Percentiles rank a stretch among this genome's conserved stretches.
Conservation (phyloP, 202 grass and related monocot genomes). For the Panicum hallii region DNA sequence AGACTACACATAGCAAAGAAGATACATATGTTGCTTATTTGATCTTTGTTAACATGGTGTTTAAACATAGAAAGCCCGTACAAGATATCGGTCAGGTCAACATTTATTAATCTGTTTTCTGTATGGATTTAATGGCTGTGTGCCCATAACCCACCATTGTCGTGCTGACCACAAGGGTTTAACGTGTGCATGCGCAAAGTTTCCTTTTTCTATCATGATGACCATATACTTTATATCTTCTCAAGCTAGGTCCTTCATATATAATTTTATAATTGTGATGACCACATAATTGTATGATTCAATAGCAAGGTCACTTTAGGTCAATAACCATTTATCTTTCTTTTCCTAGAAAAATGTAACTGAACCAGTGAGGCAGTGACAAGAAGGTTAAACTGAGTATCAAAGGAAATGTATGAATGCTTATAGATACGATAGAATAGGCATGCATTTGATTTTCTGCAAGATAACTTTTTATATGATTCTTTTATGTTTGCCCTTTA, state of each 20-base stretch:
- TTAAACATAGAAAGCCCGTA: background rate
- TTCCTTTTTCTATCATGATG: background rate
- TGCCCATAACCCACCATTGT: background rate
- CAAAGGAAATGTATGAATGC: slow-evolving; percentile 12
- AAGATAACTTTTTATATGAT: background rate
- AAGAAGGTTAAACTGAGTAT: slow-evolving; percentile 12
- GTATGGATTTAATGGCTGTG: slow-evolving; percentile 10
- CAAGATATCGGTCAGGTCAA: background rate
- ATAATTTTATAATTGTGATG: slow-evolving; percentile 14
- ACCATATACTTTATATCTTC: background rate
- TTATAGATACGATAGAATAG: background rate
- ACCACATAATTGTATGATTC: background rate
- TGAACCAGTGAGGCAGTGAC: background rate
- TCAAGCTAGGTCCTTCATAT: slow-evolving; percentile 13
- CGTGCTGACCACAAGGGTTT: background rate
- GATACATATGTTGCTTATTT: slow-evolving; percentile 31
- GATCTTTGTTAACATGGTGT: slow-evolving; percentile 6
- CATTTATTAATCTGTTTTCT: slow-evolving; percentile 1
- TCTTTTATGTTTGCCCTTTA: background rate
- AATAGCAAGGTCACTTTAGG: background rate
- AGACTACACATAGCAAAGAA: background rate
- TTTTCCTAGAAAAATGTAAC: slow-evolving; percentile 15
- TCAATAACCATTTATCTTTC: background rate
- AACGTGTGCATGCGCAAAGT: slow-evolving; percentile 5
- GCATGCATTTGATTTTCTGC: background rate